Evolutionary conservation across 1,284 basidiomycete genomes (phyloP).

Genomic region (Athelia psychrophila): DNA sequence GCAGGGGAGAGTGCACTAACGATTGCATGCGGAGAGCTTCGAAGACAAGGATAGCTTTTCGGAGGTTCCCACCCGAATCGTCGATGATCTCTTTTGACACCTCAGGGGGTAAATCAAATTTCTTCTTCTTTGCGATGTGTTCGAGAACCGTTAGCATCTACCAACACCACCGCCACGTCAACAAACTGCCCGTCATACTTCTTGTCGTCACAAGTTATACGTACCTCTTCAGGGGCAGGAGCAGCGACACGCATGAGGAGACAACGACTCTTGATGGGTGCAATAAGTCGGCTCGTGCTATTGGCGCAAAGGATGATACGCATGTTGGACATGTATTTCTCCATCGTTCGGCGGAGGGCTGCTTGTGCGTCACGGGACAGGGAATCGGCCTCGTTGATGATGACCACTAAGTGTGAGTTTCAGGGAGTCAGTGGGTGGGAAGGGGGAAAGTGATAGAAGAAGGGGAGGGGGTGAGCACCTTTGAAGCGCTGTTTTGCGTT

Average conservation of each 20-base stretch:
- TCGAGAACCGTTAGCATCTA: constrained; percentile 83
- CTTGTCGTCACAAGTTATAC: constrained; percentile 14
- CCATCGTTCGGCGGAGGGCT: constrained; percentile 96
- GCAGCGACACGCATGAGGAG: constrained; percentile 93
- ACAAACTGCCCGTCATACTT: background rate
- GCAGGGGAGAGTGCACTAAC: constrained; percentile 43
- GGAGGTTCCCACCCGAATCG: constrained; percentile 87
- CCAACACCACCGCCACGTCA: constrained; percentile 1
- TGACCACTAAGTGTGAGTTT: constrained; percentile 65
- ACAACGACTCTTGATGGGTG: constrained; percentile 95
- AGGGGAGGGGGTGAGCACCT: constrained; percentile 43
- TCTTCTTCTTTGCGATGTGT: constrained; percentile 81
- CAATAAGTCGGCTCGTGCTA: constrained; percentile 95
- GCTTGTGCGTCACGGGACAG: constrained; percentile 96
- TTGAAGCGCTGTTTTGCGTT: constrained; percentile 97
- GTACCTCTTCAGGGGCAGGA: constrained; percentile 75
- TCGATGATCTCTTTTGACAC: constrained; percentile 74
- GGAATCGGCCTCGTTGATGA: constrained; percentile 97
- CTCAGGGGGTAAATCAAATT: constrained; percentile 77
- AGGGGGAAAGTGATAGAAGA: background rate
- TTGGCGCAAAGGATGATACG: constrained; percentile 98
- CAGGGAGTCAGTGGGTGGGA: background rate
- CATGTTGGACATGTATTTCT: constrained; percentile 98
- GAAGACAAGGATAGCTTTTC: constrained; percentile 92
- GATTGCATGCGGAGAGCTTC: constrained; percentile 97